Evolutionary conservation across 148 eudicot species (phyloP).

Genomic region (Rhododendron molle): DNA sequence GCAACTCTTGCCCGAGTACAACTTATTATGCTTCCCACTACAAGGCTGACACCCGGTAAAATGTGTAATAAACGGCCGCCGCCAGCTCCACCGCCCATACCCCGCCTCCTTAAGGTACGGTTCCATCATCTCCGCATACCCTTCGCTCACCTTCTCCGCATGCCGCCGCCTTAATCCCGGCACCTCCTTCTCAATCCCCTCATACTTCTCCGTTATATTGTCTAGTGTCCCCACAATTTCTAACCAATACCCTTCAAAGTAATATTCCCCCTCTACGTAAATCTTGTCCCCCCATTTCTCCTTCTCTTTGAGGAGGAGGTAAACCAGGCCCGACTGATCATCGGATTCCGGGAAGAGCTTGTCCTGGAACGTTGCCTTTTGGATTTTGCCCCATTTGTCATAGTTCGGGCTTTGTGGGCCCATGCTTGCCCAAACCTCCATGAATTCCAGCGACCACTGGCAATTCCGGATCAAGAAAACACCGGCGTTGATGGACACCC

Average conservation of each 20-base stretch:
- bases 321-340: slow-evolving; percentile 78
- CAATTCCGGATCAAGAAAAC: slow-evolving; percentile 81
- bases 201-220: slow-evolving; percentile 26
- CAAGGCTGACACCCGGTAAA: slow-evolving; percentile 95
- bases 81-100: slow-evolving; percentile 32
- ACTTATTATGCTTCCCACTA: slow-evolving; percentile 62
- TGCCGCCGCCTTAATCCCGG: slow-evolving; percentile 39
- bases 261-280: slow-evolving; percentile 57
- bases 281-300: slow-evolving; percentile 65
- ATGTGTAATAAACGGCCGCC: slow-evolving; percentile 88
- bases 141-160: slow-evolving; percentile 64
- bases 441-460: slow-evolving; percentile 82
- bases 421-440: slow-evolving; percentile 69
- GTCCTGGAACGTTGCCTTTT: slow-evolving; percentile 40
- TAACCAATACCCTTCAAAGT: slow-evolving; percentile 83
- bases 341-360: slow-evolving; percentile 69
- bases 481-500: slow-evolving; percentile 86
- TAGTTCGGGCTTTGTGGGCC: slow-evolving; percentile 68
- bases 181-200: slow-evolving; percentile 32
- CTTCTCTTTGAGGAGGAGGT: slow-evolving; percentile 51
- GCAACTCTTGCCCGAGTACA: slow-evolving; percentile 50
- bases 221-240: slow-evolving; percentile 55
- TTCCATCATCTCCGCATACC: slow-evolving; percentile 32
- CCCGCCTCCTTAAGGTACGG: slow-evolving; percentile 36
- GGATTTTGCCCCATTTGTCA: slow-evolving; percentile 60